Base-by-base conservation (phyloP, 2,329 filamentous ascomycete species). In the Trichoderma cornu-damae region DNA sequence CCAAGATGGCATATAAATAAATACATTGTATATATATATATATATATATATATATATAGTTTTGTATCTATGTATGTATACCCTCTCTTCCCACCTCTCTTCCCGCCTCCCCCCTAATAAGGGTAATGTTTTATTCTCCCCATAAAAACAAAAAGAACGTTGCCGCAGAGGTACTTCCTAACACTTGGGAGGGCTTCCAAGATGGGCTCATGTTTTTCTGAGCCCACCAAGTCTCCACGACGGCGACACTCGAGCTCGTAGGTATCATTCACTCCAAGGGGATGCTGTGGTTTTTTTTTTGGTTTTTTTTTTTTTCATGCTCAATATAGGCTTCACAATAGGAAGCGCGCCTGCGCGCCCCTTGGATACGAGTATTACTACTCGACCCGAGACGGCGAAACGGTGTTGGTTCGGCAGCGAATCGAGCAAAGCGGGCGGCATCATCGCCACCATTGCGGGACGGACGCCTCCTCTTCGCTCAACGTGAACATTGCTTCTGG, bases 131-230 rank as follows among this genome's bases (percentile, higher is more conserved):
- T 12, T 2, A n/a, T 43, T 43, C 5, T 7, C 6, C 18, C n/a
- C n/a, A n/a, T n/a, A n/a, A n/a, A n/a, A n/a, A n/a, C n/a, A n/a
- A n/a, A n/a, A n/a, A n/a, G n/a, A n/a, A n/a, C n/a, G n/a, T n/a
- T n/a, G n/a, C n/a, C n/a, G n/a, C n/a, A n/a, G n/a, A n/a, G n/a
- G n/a, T n/a, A n/a, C n/a, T n/a, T n/a, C n/a, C n/a, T n/a, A n/a
- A n/a, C n/a, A n/a, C n/a, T n/a, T n/a, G n/a, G n/a, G n/a, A n/a
- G n/a, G n/a, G n/a, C n/a, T n/a, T n/a, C 18, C 3, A 14, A 43
- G 9, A 54, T 54, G 50, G 50, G 50, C 9, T 26, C 38, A 3
- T 54, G 50, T 20, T 37, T 54, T 18, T 54, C 50, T 8, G 40
- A 14, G 6, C 50, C 50, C 14, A 30, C 22, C 6, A 35, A 44